Percentiles rank a stretch among this genome's conserved stretches.
These are phyloP conservation scores for Primulina tabacum DNA, from an alignment of 257 asterid species.

Conservation along the genomic window DNA sequence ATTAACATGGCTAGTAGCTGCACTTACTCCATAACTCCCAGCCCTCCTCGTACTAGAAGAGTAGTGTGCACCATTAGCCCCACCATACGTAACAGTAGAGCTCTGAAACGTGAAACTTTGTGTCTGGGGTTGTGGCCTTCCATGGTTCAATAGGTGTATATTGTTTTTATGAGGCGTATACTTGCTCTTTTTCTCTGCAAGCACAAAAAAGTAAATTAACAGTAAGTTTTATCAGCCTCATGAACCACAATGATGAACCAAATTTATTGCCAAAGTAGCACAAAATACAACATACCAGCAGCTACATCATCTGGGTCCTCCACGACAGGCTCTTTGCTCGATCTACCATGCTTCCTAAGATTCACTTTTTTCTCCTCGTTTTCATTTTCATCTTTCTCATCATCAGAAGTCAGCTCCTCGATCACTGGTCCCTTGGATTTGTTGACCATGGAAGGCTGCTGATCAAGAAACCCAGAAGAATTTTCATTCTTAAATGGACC, in stretches of 20 bases:
- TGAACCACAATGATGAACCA: background rate
- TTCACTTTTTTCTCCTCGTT: conserved; percentile 39
- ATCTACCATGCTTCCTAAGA: conserved; percentile 73
- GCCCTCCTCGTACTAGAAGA: conserved; percentile 70
- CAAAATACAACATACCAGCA: conserved; percentile 42
- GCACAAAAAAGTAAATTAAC: conserved; percentile 1
- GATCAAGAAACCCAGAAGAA: conserved; percentile 46
- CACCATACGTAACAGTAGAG: conserved; percentile 74
- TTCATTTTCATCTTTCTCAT: conserved; percentile 54
- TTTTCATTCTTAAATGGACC: conserved; percentile 40
- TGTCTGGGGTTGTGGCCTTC: conserved; percentile 46
- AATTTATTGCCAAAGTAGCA: background rate
- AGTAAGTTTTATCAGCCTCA: background rate
- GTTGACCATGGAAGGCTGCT: conserved; percentile 43
- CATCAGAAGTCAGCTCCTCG: conserved; percentile 89
- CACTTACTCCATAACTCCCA: conserved; percentile 87
- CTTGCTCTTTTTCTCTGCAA: conserved; percentile 56
- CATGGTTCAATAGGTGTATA: conserved; percentile 33
- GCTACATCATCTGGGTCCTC: conserved; percentile 69
- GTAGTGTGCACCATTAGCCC: conserved; percentile 76
- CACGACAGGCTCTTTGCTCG: conserved; percentile 65
- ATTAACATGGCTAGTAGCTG: conserved; percentile 4
- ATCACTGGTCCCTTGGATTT: conserved; percentile 66
- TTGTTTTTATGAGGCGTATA: conserved; percentile 40
- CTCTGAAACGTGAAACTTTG: conserved; percentile 76